Percentiles rank a stretch among this genome's conserved stretches.
Conservation (phyloP, 805 yeast species). For the Kazachstania martiniae region DNA sequence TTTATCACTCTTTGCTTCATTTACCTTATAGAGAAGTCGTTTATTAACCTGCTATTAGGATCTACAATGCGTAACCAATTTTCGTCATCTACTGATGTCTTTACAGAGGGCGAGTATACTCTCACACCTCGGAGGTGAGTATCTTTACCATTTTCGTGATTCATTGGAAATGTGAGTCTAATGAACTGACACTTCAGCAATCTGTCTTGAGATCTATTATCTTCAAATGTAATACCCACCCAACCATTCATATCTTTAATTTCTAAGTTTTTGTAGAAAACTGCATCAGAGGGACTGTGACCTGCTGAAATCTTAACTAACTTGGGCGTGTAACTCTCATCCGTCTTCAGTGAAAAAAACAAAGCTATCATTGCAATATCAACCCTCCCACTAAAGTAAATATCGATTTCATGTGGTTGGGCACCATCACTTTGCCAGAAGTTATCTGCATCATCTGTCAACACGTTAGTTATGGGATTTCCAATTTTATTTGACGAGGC, state of each 20-base stretch:
- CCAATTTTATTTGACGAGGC: constrained; percentile 69
- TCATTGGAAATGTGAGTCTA: constrained; percentile 29
- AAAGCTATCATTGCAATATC: constrained; percentile 56
- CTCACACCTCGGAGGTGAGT: constrained; percentile 75
- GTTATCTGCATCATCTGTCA: constrained; percentile 59
- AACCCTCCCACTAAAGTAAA: constrained; percentile 72
- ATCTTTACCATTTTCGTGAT: constrained; percentile 94
- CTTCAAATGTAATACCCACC: constrained; percentile 20
- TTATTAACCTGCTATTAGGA: too few relatives aligned
- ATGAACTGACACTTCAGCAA: constrained; percentile 23
- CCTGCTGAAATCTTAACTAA: constrained; percentile 25
- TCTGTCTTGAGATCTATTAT: constrained; percentile 16
- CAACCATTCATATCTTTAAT: constrained; percentile 25
- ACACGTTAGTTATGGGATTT: constrained; percentile 55
- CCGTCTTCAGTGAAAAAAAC: constrained; percentile 58
- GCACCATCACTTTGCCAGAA: constrained; percentile 96
- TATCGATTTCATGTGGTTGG: constrained; percentile 74
- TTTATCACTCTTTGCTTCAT: too few relatives aligned
- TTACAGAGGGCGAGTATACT: constrained; percentile 8
- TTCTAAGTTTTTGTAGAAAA: constrained; percentile 18
- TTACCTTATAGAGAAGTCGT: too few relatives aligned
- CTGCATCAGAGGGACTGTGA: constrained; percentile 19
- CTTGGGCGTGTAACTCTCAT: constrained; percentile 87
- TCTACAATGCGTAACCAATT: too few relatives aligned
- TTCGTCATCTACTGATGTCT: too few relatives aligned